A percentile compares a stretch with the other conserved stretches of the same genome.
These are phyloP conservation scores for Diaporthe sp. DNA, from an alignment of 2,329 filamentous ascomycete species.

Conservation along the genomic window DNA sequence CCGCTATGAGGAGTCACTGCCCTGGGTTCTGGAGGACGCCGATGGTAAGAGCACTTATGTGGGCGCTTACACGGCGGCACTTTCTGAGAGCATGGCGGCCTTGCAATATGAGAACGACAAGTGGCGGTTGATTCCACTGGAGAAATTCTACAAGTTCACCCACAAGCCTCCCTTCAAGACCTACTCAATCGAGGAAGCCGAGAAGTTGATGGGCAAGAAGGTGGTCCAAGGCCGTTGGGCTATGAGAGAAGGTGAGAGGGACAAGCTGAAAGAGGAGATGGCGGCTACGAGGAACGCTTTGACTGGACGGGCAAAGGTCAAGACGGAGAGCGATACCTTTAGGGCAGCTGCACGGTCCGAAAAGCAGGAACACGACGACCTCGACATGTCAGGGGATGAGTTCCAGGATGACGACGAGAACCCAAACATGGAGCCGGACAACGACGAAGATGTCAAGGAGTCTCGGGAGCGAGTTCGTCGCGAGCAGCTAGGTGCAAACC, in stretches of 20 bases:
- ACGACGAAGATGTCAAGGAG: slow-evolving; percentile 85
- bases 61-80: slow-evolving; percentile 88
- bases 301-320: slow-evolving; percentile 71
- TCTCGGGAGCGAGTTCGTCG: slow-evolving; percentile 80
- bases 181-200: slow-evolving; percentile 86
- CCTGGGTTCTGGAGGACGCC: slow-evolving; percentile 97
- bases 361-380: slow-evolving; percentile 78
- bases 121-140: slow-evolving; percentile 90
- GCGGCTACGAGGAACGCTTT: slow-evolving; percentile 69
- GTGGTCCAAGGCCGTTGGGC: slow-evolving; percentile 85
- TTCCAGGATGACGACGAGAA: slow-evolving; percentile 94
- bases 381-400: slow-evolving; percentile 77
- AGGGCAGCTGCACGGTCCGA: slow-evolving; percentile 73
- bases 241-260: slow-evolving; percentile 75
- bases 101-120: slow-evolving; percentile 77
- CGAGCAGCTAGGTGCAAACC: slow-evolving; percentile 88
- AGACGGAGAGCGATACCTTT: slow-evolving; percentile 77
- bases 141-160: slow-evolving; percentile 95
- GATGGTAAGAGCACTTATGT: slow-evolving; percentile 97
- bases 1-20: slow-evolving; percentile 94
- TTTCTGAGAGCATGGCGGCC: slow-evolving; percentile 88
- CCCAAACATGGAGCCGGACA: slow-evolving; percentile 79
- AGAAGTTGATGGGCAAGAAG: slow-evolving; percentile 86
- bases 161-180: slow-evolving; percentile 84
- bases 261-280: slow-evolving; percentile 70